phyloP scores from a whole-genome alignment of 1,284 basidiomycete species.

The Ceratobasidium theobromae region DNA sequence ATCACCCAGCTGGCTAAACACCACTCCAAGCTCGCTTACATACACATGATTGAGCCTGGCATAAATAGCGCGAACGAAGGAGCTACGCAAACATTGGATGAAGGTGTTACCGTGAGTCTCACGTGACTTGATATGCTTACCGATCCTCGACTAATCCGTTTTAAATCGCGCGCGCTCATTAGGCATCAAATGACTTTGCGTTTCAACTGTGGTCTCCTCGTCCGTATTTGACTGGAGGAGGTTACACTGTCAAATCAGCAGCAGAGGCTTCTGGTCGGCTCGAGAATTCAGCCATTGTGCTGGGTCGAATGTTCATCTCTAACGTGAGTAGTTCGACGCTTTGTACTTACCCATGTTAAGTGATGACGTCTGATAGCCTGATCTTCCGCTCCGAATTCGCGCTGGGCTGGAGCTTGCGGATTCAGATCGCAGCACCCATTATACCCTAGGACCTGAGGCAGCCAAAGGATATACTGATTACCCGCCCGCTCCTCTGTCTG shows the following conservation, averaged over 20 bases:
- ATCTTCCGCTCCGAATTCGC: slow-evolving; percentile 5
- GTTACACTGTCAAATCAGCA: slow-evolving; percentile 34
- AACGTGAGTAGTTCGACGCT: slow-evolving; percentile 3
- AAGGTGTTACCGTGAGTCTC: slow-evolving; percentile 16
- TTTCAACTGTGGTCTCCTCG: slow-evolving; percentile 35
- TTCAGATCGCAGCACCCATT: slow-evolving; percentile 3
- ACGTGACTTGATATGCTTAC: not conserved
- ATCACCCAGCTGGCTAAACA: slow-evolving; percentile 47
- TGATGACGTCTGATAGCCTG: not conserved
- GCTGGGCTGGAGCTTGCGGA: not conserved
- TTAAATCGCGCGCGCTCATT: not conserved
- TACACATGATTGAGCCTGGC: slow-evolving; percentile 40
- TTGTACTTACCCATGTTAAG: not conserved
- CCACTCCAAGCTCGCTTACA: slow-evolving; percentile 48
- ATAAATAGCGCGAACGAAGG: slow-evolving; percentile 39
- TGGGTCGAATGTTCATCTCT: slow-evolving; percentile 11
- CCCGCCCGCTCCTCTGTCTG: too few species aligned
- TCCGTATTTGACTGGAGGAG: slow-evolving; percentile 54
- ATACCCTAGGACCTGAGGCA: not conserved
- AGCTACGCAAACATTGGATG: slow-evolving; percentile 36
- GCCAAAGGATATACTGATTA: slow-evolving; percentile 17
- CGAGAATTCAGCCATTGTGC: not conserved
- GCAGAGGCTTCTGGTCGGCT: not conserved
- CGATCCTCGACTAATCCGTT: not conserved
- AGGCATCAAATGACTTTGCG: slow-evolving; percentile 35